Evolutionary conservation across 768 basidiomycete species (phyloP).

Genomic region (Kwoniella bestiolae): DNA sequence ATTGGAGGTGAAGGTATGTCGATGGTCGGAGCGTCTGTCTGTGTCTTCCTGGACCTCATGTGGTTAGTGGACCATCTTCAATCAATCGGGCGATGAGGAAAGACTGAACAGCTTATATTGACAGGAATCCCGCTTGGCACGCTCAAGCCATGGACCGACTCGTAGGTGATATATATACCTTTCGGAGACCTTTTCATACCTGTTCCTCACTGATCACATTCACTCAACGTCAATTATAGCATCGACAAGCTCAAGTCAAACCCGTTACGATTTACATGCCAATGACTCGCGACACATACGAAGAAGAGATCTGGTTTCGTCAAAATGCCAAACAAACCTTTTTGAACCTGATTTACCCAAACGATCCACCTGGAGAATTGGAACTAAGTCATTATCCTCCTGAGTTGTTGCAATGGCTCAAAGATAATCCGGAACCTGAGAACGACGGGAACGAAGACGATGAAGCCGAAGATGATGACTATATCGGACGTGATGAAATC

Average conservation of each 20-base stretch:
- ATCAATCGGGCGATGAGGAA: not conserved
- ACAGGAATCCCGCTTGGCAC: slow-evolving; percentile 13
- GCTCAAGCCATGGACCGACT: slow-evolving; percentile 16
- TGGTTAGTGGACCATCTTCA: not conserved
- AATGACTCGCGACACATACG: not conserved
- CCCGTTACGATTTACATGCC: slow-evolving; percentile 11
- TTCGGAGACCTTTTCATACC: not conserved
- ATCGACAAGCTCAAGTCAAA: slow-evolving; percentile 5
- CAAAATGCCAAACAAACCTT: not conserved
- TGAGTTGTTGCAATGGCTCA: not conserved
- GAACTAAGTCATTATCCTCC: not conserved
- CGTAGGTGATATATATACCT: not conserved
- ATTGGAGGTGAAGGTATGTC: slow-evolving; percentile 16
- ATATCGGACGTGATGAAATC: not conserved
- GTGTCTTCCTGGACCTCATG: slow-evolving; percentile 5
- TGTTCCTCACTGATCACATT: too few species aligned
- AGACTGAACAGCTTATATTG: not conserved
- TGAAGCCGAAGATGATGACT: not conserved
- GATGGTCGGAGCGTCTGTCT: not conserved
- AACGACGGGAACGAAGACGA: slow-evolving; percentile 1
- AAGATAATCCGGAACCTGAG: not conserved
- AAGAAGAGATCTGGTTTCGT: slow-evolving; percentile 1
- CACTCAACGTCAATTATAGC: not conserved
- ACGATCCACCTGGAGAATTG: slow-evolving; percentile 1
- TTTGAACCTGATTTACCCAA: not conserved